A percentile compares a stretch with the other conserved stretches of the same genome.
These are phyloP conservation scores for Emergomyces orientalis DNA, from an alignment of 2,329 filamentous ascomycete species.

Conservation along the genomic window DNA sequence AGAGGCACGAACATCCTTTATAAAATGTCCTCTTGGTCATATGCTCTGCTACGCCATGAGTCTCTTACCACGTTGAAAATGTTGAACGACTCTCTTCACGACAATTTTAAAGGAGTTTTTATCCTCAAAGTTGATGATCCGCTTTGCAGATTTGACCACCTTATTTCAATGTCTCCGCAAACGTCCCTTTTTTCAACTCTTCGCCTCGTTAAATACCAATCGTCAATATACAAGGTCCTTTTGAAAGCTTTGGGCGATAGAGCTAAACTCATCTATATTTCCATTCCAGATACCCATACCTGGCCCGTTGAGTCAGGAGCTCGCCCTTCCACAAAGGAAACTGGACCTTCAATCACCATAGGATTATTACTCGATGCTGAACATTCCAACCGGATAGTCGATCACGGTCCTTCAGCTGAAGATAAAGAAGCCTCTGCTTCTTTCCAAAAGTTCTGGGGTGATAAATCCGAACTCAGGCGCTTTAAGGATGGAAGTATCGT, in stretches of 20 bases:
- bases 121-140: slow-evolving; percentile 51
- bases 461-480: slow-evolving; percentile 81
- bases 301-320: slow-evolving; percentile 43
- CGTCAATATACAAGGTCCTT: slow-evolving; percentile 53
- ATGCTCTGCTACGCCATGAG: slow-evolving; percentile 60
- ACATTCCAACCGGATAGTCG: slow-evolving; percentile 66
- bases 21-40: slow-evolving; percentile 86
- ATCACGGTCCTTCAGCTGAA: slow-evolving; percentile 80
- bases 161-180: slow-evolving; percentile 32
- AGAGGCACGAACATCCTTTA: slow-evolving; percentile 73
- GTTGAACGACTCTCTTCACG: slow-evolving; percentile 61
- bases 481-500: slow-evolving; percentile 93
- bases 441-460: slow-evolving; percentile 90
- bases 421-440: slow-evolving; percentile 69
- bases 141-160: slow-evolving; percentile 47
- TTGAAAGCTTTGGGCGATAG: slow-evolving; percentile 66
- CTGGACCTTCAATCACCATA: slow-evolving; percentile 42
- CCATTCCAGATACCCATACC: slow-evolving; percentile 29
- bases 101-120: slow-evolving; percentile 80
- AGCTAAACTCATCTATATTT: slow-evolving; percentile 57
- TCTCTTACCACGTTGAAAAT: slow-evolving; percentile 65
- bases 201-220: slow-evolving; percentile 19
- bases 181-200: slow-evolving; percentile 24
- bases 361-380: slow-evolving; percentile 64
- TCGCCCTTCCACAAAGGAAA: slow-evolving; percentile 22